A percentile compares a stretch with the other conserved stretches of the same genome.
These are phyloP conservation scores for Heteromeles arbutifolia DNA, from an alignment of 306 rosid species.

Conservation along the genomic window DNA sequence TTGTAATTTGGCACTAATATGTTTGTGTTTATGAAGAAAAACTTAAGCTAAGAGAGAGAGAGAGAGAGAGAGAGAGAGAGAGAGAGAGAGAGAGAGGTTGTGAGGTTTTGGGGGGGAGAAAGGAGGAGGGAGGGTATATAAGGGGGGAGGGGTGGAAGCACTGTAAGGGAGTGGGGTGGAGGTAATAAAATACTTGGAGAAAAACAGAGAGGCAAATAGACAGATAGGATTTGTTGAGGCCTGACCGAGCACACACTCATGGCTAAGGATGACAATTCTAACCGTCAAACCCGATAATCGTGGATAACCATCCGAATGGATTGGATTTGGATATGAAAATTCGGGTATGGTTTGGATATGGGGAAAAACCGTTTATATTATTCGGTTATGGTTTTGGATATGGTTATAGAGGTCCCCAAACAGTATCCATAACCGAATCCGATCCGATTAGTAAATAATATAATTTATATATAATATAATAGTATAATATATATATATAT, in stretches of 20 bases:
- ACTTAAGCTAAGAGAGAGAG: background rate
- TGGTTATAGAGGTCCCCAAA: no score
- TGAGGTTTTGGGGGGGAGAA: constrained; percentile 2
- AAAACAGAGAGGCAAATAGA: constrained; percentile 36
- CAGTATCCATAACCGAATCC: no score
- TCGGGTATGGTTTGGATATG: no score
- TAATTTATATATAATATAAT: no score
- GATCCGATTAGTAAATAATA: no score
- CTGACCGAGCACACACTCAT: constrained; percentile 12
- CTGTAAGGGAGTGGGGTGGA: background rate
- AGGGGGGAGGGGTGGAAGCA: constrained; percentile 2
- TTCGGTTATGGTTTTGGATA: no score
- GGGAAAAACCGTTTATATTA: no score
- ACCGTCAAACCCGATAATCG: no score
- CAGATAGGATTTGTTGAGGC: constrained; percentile 44
- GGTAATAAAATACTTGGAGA: constrained; percentile 16
- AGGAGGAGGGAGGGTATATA: constrained; percentile 19
- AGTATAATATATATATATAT: no score
- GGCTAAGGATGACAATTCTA: no score
- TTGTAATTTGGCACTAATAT: background rate
- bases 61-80: constrained; percentile 1
- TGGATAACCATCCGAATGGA: no score
- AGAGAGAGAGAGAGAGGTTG: background rate
- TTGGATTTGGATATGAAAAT: no score
- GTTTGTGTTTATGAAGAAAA: background rate